A percentile compares a stretch with the other conserved stretches of the same genome.
Evolutionary conservation across 75 land plant species (phyloP).

Genomic region (Pinus albicaulis): DNA sequence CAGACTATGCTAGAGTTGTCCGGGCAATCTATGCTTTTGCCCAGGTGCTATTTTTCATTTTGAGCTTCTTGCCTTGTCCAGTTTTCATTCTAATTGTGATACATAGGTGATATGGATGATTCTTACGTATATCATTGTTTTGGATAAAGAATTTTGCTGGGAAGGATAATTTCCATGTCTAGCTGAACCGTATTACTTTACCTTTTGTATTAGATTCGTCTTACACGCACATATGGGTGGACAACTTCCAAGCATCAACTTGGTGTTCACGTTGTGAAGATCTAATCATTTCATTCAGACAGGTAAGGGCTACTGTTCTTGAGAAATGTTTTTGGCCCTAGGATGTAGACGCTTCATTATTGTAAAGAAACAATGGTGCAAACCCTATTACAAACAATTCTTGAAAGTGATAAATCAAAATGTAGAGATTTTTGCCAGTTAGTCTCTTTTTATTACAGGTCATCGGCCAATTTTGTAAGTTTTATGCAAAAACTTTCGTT

Average conservation of each 20-base stretch:
- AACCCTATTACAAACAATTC: neutral
- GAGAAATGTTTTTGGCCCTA: neutral
- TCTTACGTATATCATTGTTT: no score
- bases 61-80: neutral
- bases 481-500: neutral
- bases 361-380: conserved; percentile 1
- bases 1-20: conserved; percentile 90
- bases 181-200: neutral
- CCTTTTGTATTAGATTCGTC: conserved; percentile 44
- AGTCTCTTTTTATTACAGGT: neutral
- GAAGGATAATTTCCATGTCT: neutral
- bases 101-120: no score
- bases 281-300: neutral
- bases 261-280: neutral
- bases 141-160: neutral
- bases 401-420: neutral
- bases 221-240: conserved; percentile 64
- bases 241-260: conserved; percentile 14
- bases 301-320: neutral
- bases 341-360: neutral
- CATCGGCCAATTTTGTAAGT: neutral
- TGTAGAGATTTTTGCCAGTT: neutral
- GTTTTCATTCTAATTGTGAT: conserved; percentile 2
- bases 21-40: conserved; percentile 95
- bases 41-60: conserved; percentile 49